phyloP scores from a whole-genome alignment of 805 yeast species.

The Candida insectalens region DNA sequence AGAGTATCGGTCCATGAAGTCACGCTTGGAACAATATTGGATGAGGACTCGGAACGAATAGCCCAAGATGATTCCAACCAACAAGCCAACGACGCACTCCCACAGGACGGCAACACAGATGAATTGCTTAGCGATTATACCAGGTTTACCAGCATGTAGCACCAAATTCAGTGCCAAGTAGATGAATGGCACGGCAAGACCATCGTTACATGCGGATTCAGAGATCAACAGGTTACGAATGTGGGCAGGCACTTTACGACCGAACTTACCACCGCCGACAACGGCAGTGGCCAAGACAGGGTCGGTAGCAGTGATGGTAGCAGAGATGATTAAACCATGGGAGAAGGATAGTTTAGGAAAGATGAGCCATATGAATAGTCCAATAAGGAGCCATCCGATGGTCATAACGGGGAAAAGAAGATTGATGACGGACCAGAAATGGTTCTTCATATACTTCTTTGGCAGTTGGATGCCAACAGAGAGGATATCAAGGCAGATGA shows the following conservation, averaged over 20 bases:
- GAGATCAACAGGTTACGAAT: constrained; percentile 53
- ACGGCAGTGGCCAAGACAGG: constrained; percentile 65
- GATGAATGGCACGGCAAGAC: constrained; percentile 60
- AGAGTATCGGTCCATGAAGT: constrained; percentile 49
- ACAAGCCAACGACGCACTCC: constrained; percentile 46
- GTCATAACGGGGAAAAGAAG: constrained; percentile 63
- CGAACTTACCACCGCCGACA: constrained; percentile 61
- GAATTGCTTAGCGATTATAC: constrained; percentile 51
- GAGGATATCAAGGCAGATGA: constrained; percentile 58
- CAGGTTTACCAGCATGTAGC: constrained; percentile 36
- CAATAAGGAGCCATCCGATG: constrained; percentile 55
- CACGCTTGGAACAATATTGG: constrained; percentile 36
- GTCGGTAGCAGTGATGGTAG: constrained; percentile 69
- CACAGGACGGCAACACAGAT: constrained; percentile 46
- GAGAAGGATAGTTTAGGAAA: constrained; percentile 46
- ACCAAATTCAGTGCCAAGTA: constrained; percentile 46
- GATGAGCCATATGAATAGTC: constrained; percentile 49
- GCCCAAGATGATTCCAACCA: constrained; percentile 46
- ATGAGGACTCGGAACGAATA: constrained; percentile 36
- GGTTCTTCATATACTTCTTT: constrained; percentile 45
- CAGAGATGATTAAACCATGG: constrained; percentile 47
- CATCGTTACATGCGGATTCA: constrained; percentile 69
- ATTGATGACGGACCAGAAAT: constrained; percentile 42
- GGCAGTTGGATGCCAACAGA: constrained; percentile 66
- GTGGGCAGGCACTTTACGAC: constrained; percentile 50